Percentiles rank a stretch among this genome's conserved stretches.
Evolutionary conservation across 495 filamentous ascomycete species (phyloP).

Genomic region (Penicillium subrubescens): DNA sequence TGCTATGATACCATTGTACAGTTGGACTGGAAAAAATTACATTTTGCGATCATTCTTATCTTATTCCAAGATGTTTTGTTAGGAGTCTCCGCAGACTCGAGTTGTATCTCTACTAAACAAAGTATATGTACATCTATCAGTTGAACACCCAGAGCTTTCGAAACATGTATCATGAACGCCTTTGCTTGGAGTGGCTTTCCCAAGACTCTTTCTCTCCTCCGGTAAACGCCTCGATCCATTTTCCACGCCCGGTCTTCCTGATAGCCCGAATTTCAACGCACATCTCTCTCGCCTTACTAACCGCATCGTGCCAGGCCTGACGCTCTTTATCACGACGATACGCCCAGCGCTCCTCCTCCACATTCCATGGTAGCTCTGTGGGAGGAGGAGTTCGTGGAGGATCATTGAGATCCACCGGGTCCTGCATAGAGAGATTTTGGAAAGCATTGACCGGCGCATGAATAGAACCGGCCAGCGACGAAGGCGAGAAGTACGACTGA

Average conservation of each 20-base stretch:
- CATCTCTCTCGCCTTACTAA: conserved; percentile 29
- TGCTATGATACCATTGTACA: conserved; percentile 39
- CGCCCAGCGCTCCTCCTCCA: conserved; percentile 35
- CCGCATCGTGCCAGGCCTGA: conserved; percentile 23
- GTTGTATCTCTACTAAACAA: not conserved
- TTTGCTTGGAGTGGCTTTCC: not conserved
- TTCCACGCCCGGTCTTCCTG: conserved; percentile 35
- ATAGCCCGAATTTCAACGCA: conserved; percentile 29
- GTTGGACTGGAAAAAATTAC: conserved; percentile 23
- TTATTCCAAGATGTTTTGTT: not conserved
- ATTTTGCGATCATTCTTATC: conserved; percentile 4
- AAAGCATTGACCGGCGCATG: conserved; percentile 4
- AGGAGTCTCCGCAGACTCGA: not conserved
- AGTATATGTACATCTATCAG: not conserved
- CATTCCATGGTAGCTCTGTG: conserved; percentile 32
- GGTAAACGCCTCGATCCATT: conserved; percentile 42
- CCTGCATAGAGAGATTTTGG: not conserved
- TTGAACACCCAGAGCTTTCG: not conserved
- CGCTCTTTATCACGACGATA: conserved; percentile 32
- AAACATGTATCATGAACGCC: not conserved
- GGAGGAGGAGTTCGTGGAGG: not conserved
- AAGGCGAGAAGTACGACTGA: not conserved
- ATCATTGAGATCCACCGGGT: not conserved
- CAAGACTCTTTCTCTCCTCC: conserved; percentile 21
- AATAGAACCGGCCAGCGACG: not conserved